phyloP scores from a whole-genome alignment of 2,329 filamentous ascomycete species.

The Paecilomyces sp. region DNA sequence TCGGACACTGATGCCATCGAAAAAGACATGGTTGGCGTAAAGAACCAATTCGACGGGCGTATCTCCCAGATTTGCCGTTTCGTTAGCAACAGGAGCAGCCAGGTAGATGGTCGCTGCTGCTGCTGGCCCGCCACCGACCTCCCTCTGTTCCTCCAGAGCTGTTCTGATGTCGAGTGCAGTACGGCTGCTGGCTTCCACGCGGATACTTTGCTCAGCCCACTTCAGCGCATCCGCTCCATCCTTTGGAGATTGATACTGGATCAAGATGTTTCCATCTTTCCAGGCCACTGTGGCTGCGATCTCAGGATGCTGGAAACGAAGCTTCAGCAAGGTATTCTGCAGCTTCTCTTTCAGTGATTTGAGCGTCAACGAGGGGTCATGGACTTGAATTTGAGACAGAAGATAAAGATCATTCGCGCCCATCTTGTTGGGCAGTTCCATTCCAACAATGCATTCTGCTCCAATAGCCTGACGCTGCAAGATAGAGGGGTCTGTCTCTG shows the following conservation, averaged over 20 bases:
- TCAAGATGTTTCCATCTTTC: not conserved
- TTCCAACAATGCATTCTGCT: constrained; percentile 2
- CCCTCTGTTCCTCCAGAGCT: not conserved
- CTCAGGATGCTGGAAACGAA: constrained; percentile 4
- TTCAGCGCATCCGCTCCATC: constrained; percentile 1
- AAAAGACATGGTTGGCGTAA: constrained; percentile 2
- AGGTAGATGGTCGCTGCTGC: not conserved
- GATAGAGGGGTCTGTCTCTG: not conserved
- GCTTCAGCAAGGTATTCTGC: not conserved
- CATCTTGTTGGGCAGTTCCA: constrained; percentile 1
- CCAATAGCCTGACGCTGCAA: constrained; percentile 1
- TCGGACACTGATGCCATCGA: constrained; percentile 4
- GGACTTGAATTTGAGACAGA: not conserved
- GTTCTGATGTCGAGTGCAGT: constrained; percentile 2
- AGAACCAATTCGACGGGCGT: constrained; percentile 2
- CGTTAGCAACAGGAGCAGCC: not conserved
- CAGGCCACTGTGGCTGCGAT: constrained; percentile 1
- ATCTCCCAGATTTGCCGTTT: not conserved
- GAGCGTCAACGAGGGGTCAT: not conserved
- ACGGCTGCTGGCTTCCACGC: not conserved
- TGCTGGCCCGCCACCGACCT: not conserved
- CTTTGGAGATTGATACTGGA: constrained; percentile 2
- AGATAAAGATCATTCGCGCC: constrained; percentile 4
- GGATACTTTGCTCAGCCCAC: constrained; percentile 1
- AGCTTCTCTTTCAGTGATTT: not conserved